Evolutionary conservation across 148 eudicot genomes (phyloP).

Genomic region (Rhododendron williamsianum): DNA sequence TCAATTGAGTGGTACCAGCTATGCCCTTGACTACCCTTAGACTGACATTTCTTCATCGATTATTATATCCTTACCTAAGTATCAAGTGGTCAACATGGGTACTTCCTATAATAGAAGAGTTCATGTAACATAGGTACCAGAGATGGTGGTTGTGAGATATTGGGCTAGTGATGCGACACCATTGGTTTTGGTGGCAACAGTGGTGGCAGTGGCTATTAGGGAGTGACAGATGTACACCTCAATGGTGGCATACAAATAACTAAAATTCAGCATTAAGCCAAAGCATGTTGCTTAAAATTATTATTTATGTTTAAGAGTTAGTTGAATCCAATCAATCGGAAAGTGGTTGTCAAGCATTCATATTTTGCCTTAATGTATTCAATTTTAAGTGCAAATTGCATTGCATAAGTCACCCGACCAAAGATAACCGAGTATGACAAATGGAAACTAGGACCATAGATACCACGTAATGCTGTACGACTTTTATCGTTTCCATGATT

Average conservation of each 20-base stretch:
- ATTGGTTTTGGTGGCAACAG: not conserved
- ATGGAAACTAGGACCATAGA: not conserved
- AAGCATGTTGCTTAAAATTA: not conserved
- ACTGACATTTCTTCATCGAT: not conserved
- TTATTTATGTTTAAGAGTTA: not conserved
- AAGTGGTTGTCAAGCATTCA: not conserved
- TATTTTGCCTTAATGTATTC: not conserved
- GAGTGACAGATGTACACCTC: no score
- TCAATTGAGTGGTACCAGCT: no score
- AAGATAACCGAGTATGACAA: not conserved
- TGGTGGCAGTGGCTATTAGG: no score
- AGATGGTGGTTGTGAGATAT: not conserved
- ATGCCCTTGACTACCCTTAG: not conserved
- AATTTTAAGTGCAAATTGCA: not conserved
- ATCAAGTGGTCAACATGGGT: not conserved
- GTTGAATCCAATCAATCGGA: not conserved
- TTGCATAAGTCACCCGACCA: not conserved
- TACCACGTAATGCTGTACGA: not conserved
- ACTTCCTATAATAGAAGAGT: not conserved
- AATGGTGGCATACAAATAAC: not conserved
- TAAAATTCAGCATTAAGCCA: not conserved
- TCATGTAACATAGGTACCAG: not conserved
- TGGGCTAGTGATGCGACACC: no score
- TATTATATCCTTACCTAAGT: not conserved
- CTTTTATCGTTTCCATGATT: not conserved